Base-by-base conservation (phyloP, 805 yeast species). In the Saccharomyces paradoxus region DNA sequence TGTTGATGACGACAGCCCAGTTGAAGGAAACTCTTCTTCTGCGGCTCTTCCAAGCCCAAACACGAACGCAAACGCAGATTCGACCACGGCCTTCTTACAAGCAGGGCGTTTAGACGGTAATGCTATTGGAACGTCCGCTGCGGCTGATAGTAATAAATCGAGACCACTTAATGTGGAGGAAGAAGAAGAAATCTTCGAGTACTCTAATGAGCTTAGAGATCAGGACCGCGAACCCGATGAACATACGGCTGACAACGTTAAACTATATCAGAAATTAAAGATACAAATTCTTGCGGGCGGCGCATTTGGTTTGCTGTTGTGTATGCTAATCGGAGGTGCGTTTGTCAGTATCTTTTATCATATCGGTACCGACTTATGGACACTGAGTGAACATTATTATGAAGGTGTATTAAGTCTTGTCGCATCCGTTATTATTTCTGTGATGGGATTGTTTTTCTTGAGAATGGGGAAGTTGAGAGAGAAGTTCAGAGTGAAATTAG, bases 271-370 rank as follows among this genome's bases (percentile, higher is more conserved):
- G 24, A 71, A 71, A 37, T 72, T 87, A 51, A 79, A 79, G 54
- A 62, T 81, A 6, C 97, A 90, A 64, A 88, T 90, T 4, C 84
- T 96, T 86, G 66, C 82, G 0, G 97, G 97, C 2, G 92, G 96
- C 10, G 62, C 81, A 1, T 61, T 80, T 3, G 97, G 97, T 0
- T 72, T 90, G 21, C 60, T 79, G 0, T 70, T 87, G 1, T 89
- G 97, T 64, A 66, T 87, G 55, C 55, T 86, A 4, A 78, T 90
- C 32, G 97, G 97, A 3, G 81, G 84, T 3, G 68, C 81, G 0
- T 86, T 90, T 65, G 81, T 90, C 31, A 71, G 77, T 10, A 74
- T 83, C 4, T 90, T 90, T 69, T 89, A 89, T 63, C 66, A 83
- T 48, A 72, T 91, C 30, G 96, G 96, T 14, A 81, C 84, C 27